These are phyloP conservation scores for Drosera spatulata DNA, from an alignment of 179 eudicot genomes.

Conservation along the genomic window DNA sequence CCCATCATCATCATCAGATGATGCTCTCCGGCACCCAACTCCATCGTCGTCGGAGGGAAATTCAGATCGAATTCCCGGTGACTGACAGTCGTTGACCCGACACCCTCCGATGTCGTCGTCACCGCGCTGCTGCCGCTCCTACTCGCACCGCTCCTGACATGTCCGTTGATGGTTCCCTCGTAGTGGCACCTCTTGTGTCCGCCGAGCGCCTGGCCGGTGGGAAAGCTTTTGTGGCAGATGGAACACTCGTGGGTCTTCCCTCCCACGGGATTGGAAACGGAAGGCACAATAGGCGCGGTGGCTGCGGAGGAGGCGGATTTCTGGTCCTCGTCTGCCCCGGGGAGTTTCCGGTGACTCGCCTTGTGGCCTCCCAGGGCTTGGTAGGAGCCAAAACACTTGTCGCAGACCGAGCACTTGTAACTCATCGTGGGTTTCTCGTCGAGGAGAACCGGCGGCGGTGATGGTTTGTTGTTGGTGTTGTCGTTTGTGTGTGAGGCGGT, in stretches of 20 bases:
- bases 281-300: conserved; percentile 1
- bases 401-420: conserved; percentile 60
- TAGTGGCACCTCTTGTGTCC: conserved; percentile 96
- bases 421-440: not conserved
- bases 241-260: conserved; percentile 79
- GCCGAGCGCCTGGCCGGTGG: conserved; percentile 87
- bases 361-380: conserved; percentile 92
- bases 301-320: conserved; percentile 10
- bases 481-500: not conserved
- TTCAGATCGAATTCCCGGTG: conserved; percentile 28
- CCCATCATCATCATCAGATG: not conserved
- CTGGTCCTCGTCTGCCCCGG: conserved; percentile 9
- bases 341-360: conserved; percentile 67
- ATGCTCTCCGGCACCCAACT: conserved; percentile 18
- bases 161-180: conserved; percentile 38
- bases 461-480: no score
- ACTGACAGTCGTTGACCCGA: conserved; percentile 21
- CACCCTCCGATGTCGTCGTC: conserved; percentile 54
- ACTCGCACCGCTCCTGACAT: conserved; percentile 6
- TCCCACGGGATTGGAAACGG: not conserved
- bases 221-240: conserved; percentile 72
- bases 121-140: conserved; percentile 11
- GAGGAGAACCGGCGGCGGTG: no score
- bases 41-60: conserved; percentile 27
- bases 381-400: conserved; percentile 61